Evolutionary conservation across 1,284 basidiomycete genomes (phyloP), one percentile per base, ranked within the genome.

Genomic region (Bjerkandera adusta): DNA sequence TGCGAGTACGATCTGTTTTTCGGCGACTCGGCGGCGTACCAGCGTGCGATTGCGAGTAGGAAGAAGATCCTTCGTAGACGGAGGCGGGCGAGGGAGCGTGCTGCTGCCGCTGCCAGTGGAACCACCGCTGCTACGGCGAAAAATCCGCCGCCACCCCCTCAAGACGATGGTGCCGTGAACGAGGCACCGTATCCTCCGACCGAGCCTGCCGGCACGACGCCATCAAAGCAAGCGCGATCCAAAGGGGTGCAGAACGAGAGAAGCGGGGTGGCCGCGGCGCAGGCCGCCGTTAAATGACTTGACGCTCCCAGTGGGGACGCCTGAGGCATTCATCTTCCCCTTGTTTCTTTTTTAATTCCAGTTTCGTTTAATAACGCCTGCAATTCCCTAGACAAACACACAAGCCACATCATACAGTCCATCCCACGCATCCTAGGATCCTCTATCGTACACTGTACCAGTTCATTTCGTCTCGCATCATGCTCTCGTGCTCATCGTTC

Each of bases 1-100:
- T 95, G 92, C 71, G 91, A 94, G 67, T 91, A 91, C 62, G 75
- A 81, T 53, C 64, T 95, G 48, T 92, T 92, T 63, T 95, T 89
- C 62, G 86, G 89, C 8, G 87, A 87, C 49, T 81, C 85, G 21
- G 55, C 61, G 42, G 77, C 76, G 50, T 85, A 81, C 62, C 70
- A 77, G 51, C 71, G 77, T 26, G 86, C 85, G 29, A 72, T 93
- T 50, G 71, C 81, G 62, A 81, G 76, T 55, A 70, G 92, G 51
- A 91, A 90, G 71, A 85, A 84, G 72, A 85, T 92, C 47, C 67
- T 93, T 56, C 75, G 75, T 58, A 70, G 91, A 43, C 70, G 89
- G 49, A 72, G 85, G 56, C 74, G 88, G 52, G 89, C 91, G 21
- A 76, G 83, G 62, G 87, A 89, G 65, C 73, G 89, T 22, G 91